phyloP scores from a whole-genome alignment of 768 basidiomycete genomes.

The Lactarius trivialis region DNA sequence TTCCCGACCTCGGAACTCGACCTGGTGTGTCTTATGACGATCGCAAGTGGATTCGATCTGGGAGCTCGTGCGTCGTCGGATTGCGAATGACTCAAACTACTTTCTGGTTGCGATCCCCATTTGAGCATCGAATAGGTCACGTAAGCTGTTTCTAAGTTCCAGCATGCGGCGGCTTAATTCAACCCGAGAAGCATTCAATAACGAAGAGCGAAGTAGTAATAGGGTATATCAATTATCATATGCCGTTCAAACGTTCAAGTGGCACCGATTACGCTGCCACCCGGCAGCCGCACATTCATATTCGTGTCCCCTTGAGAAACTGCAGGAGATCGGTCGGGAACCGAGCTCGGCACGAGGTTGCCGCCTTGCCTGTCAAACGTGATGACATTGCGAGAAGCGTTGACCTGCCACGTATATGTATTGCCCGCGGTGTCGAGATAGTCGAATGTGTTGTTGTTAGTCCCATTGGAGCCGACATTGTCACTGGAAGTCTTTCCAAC shows the following conservation, averaged over 20 bases:
- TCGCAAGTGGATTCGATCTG: constrained; percentile 47
- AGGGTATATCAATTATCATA: constrained; percentile 3
- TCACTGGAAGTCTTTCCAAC: constrained; percentile 37
- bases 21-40: constrained; percentile 47
- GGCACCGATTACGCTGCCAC: constrained; percentile 25
- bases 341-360: constrained; percentile 32
- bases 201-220: constrained; percentile 7
- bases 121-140: constrained; percentile 28
- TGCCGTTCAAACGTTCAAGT: background rate
- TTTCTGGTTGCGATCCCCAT: constrained; percentile 25
- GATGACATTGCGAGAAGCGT: constrained; percentile 55
- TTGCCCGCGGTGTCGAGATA: constrained; percentile 46
- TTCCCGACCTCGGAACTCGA: constrained; percentile 92
- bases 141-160: constrained; percentile 2
- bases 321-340: background rate
- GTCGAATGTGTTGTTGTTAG: constrained; percentile 58
- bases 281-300: constrained; percentile 33
- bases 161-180: background rate
- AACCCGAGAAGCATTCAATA: background rate
- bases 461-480: constrained; percentile 55
- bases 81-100: background rate
- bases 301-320: constrained; percentile 8
- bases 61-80: constrained; percentile 70
- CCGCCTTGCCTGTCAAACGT: constrained; percentile 53
- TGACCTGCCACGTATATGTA: constrained; percentile 38